Conservation (phyloP, 1,284 basidiomycete species). For the Vanrija humicola region DNA sequence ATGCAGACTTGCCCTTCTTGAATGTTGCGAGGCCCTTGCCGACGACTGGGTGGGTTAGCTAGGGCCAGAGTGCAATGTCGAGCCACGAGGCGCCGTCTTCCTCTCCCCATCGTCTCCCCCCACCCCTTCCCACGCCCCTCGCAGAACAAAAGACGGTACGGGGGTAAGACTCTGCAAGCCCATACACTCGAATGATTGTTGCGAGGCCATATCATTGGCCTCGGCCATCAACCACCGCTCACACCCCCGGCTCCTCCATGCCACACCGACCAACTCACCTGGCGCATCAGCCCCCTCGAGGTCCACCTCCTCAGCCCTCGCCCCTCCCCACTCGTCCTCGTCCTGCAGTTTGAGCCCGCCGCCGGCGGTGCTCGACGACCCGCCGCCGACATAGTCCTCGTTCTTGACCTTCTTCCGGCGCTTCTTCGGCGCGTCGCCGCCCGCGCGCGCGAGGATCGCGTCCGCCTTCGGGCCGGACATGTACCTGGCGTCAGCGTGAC, state of each 20-base stretch:
- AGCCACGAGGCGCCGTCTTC: no score
- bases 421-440: slow-evolving; percentile 48
- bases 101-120: no score
- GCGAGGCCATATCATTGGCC: no score
- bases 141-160: no score
- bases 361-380: slow-evolving; percentile 5
- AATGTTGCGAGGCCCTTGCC: slow-evolving; percentile 41
- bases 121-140: no score
- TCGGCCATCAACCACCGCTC: no score
- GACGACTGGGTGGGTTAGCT: slow-evolving; percentile 25
- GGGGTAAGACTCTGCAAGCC: no score
- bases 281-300: slow-evolving; percentile 48
- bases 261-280: slow-evolving; percentile 31
- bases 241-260: no score
- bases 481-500: slow-evolving; percentile 54
- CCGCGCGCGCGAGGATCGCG: slow-evolving; percentile 73
- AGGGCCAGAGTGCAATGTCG: background rate
- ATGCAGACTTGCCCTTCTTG: slow-evolving; percentile 37
- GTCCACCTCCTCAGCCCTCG: slow-evolving; percentile 40
- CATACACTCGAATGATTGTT: no score
- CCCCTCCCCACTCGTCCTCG: slow-evolving; percentile 53
- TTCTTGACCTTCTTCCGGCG: slow-evolving; percentile 69
- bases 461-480: slow-evolving; percentile 97
- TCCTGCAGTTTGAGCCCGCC: slow-evolving; percentile 44
- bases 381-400: slow-evolving; percentile 50